Percentiles rank a stretch among this genome's conserved stretches.
phyloP scores from a whole-genome alignment of 768 basidiomycete genomes.

The Tricholoma saponaceum region DNA sequence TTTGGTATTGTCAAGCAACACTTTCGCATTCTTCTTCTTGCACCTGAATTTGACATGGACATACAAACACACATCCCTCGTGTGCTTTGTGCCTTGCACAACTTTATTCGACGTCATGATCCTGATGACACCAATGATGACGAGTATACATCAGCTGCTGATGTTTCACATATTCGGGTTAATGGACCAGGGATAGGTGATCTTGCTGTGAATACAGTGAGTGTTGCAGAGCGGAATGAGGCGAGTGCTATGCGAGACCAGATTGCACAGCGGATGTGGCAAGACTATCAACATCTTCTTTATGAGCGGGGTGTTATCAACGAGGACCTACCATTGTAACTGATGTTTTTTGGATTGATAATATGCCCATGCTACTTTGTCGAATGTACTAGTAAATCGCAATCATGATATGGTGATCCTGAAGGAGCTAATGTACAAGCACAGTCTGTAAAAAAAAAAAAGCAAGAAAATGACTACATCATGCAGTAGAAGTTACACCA shows the following conservation, averaged over 20 bases:
- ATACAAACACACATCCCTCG: slow-evolving; percentile 23
- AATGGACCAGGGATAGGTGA: background rate
- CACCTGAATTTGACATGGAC: slow-evolving; percentile 18
- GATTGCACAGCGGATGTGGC: background rate
- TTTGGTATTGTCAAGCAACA: slow-evolving; percentile 29
- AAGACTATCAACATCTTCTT: too few relatives aligned
- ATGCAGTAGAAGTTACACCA: too few relatives aligned
- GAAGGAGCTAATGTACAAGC: too few relatives aligned
- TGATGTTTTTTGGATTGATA: too few relatives aligned
- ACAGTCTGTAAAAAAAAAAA: too few relatives aligned
- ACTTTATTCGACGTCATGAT: slow-evolving; percentile 15
- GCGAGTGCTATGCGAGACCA: background rate
- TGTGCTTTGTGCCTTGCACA: slow-evolving; percentile 25
- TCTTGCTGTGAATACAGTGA: background rate
- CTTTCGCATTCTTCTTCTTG: slow-evolving; percentile 14
- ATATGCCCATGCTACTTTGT: too few relatives aligned
- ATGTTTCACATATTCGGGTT: background rate
- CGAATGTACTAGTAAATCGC: too few relatives aligned
- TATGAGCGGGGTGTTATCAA: too few relatives aligned
- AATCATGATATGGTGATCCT: too few relatives aligned
- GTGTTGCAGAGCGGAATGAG: background rate
- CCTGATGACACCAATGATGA: background rate
- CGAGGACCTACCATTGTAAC: too few relatives aligned
- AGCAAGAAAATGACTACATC: too few relatives aligned
- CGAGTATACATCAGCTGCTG: background rate